These are phyloP conservation scores for Phytophthora foliorum DNA, from an alignment of 352 stramenopile species.

Conservation along the genomic window DNA sequence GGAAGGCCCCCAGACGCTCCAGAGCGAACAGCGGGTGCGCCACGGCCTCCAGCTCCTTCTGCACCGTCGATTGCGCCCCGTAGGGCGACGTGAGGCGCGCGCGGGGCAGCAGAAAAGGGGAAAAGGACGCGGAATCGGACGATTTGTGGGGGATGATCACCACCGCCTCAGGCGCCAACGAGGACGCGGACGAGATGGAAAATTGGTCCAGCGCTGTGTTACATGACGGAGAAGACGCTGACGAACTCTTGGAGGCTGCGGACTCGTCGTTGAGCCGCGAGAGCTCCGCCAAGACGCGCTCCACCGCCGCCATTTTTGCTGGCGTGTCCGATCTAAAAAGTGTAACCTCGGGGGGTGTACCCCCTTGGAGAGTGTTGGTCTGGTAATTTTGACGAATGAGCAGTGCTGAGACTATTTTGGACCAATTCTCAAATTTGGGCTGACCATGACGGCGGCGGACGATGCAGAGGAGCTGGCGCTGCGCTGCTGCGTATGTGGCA, in stretches of 20 bases:
- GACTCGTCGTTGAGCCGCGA: slow-evolving; percentile 39
- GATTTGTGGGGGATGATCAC: slow-evolving; percentile 48
- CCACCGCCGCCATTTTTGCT: slow-evolving; percentile 41
- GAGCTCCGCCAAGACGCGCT: slow-evolving; percentile 52
- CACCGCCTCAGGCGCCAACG: slow-evolving; percentile 53
- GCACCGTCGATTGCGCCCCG: slow-evolving; percentile 28
- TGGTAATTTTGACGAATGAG: too few species aligned
- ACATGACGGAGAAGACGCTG: not conserved
- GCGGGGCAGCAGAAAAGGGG: slow-evolving; percentile 56
- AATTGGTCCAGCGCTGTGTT: slow-evolving; percentile 54
- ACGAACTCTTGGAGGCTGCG: not conserved
- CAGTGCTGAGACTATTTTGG: too few species aligned
- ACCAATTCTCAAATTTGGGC: too few species aligned
- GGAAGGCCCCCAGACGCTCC: slow-evolving; percentile 50
- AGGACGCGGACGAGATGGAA: slow-evolving; percentile 51
- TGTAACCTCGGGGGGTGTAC: not conserved
- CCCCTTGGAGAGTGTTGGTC: too few species aligned
- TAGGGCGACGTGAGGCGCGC: slow-evolving; percentile 47
- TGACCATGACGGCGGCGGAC: slow-evolving; percentile 48
- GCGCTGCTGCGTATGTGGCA: slow-evolving; percentile 91
- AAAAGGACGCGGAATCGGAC: not conserved
- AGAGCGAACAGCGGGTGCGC: slow-evolving; percentile 52
- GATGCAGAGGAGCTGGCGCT: slow-evolving; percentile 80
- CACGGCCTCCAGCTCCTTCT: slow-evolving; percentile 39
- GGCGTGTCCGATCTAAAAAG: not conserved